Conservation (phyloP, 768 basidiomycete species). For the Suillus weaverae region DNA sequence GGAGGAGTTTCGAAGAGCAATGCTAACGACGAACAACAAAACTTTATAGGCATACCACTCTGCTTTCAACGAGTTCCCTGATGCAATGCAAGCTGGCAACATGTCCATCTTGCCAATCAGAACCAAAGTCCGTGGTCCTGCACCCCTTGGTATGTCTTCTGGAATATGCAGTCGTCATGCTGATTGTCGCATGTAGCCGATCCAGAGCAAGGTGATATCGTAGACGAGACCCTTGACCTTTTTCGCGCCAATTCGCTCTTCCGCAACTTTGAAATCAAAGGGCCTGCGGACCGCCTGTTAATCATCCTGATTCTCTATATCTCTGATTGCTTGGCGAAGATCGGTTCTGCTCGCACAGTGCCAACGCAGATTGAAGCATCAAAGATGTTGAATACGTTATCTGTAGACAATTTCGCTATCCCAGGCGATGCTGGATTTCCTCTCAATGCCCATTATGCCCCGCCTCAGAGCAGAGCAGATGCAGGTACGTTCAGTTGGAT, state of each 20-base stretch:
- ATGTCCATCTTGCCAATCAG: slow-evolving; percentile 87
- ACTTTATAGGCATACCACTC: slow-evolving; percentile 91
- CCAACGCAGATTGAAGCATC: slow-evolving; percentile 81
- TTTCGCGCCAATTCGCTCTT: slow-evolving; percentile 99
- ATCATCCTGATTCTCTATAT: slow-evolving; percentile 98
- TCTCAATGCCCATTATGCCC: slow-evolving; percentile 87
- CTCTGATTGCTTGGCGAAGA: slow-evolving; percentile 93
- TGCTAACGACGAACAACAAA: not conserved
- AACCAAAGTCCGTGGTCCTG: slow-evolving; percentile 90
- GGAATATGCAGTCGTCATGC: slow-evolving; percentile 9
- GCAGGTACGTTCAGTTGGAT: slow-evolving; percentile 56
- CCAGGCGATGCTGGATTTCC: slow-evolving; percentile 97
- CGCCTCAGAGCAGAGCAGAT: slow-evolving; percentile 74
- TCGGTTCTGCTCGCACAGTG: slow-evolving; percentile 68
- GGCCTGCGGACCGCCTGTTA: slow-evolving; percentile 91
- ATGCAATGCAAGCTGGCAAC: slow-evolving; percentile 86
- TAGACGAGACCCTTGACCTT: slow-evolving; percentile 94
- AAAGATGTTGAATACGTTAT: slow-evolving; percentile 86
- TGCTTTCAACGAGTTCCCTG: slow-evolving; percentile 80
- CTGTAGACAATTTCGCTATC: slow-evolving; percentile 90
- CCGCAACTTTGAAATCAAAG: slow-evolving; percentile 99
- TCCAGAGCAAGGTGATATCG: slow-evolving; percentile 76
- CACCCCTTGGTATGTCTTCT: slow-evolving; percentile 63
- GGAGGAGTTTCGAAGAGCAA: not conserved
- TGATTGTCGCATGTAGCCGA: slow-evolving; percentile 56